Evolutionary conservation across 768 basidiomycete species (phyloP).

Genomic region (Termitomyces sp.): DNA sequence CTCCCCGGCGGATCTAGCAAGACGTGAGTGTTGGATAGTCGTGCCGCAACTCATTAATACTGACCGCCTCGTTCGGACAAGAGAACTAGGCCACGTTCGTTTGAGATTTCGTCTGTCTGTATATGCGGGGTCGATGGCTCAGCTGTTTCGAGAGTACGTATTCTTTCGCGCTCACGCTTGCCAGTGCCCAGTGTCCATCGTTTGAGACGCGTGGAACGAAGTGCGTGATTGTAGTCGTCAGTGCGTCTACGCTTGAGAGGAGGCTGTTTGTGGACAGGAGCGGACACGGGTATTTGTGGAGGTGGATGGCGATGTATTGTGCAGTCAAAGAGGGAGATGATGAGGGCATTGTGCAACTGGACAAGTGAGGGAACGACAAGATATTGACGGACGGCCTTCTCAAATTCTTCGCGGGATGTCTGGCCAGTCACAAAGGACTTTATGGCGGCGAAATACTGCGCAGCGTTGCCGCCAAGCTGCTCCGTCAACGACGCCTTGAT

Average conservation of each 20-base stretch:
- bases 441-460: slow-evolving; percentile 57
- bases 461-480: slow-evolving; percentile 56
- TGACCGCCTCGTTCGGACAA: slow-evolving; percentile 62
- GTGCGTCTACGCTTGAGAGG: slow-evolving; percentile 64
- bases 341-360: slow-evolving; percentile 77
- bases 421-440: slow-evolving; percentile 61
- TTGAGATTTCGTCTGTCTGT: slow-evolving; percentile 61
- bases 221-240: slow-evolving; percentile 43
- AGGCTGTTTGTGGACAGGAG: slow-evolving; percentile 50
- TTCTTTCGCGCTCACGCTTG: slow-evolving; percentile 68
- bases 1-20: slow-evolving; percentile 63
- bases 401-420: slow-evolving; percentile 72
- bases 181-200: slow-evolving; percentile 70
- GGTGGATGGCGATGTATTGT: slow-evolving; percentile 33
- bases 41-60: slow-evolving; percentile 9
- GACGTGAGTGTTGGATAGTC: neutral
- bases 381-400: slow-evolving; percentile 56
- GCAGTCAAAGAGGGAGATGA: slow-evolving; percentile 79
- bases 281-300: slow-evolving; percentile 5
- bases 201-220: slow-evolving; percentile 63
- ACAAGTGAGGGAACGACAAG: slow-evolving; percentile 62
- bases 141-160: slow-evolving; percentile 41
- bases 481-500: slow-evolving; percentile 63
- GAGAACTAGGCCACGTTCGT: slow-evolving; percentile 63
- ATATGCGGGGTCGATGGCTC: slow-evolving; percentile 37